Evolutionary conservation across 805 yeast genomes (phyloP).

Genomic region (Nakazawaea ernobii): DNA sequence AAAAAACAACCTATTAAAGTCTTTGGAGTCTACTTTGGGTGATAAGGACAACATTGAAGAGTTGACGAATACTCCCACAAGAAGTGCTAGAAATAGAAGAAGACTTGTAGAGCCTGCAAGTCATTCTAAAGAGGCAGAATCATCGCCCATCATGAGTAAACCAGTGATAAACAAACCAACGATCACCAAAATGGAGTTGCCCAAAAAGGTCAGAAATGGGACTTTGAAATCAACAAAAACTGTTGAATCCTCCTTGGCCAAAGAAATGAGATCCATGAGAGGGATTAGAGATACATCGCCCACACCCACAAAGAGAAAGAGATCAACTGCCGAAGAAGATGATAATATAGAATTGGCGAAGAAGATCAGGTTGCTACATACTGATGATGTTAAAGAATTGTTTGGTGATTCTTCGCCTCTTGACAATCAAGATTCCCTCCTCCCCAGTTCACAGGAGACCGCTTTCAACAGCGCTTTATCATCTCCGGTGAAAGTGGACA

Average conservation of each 20-base stretch:
- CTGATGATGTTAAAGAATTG: not conserved
- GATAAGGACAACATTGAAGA: not conserved
- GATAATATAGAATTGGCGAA: not conserved
- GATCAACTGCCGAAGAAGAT: not conserved
- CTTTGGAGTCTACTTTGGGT: not conserved
- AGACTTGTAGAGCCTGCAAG: not conserved
- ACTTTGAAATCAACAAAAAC: not conserved
- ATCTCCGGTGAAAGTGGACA: not conserved
- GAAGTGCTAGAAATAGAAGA: not conserved
- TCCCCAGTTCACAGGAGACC: not conserved
- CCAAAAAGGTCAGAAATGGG: no score
- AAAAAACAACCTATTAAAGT: not conserved
- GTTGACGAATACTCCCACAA: not conserved
- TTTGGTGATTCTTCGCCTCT: slow-evolving; percentile 2
- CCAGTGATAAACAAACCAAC: no score
- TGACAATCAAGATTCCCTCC: not conserved
- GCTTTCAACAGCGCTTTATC: not conserved
- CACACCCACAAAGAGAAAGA: slow-evolving; percentile 1
- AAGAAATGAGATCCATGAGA: not conserved
- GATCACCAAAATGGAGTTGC: no score
- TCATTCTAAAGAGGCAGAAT: no score
- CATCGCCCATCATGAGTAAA: no score
- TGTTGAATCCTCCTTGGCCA: not conserved
- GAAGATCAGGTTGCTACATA: slow-evolving; percentile 1
- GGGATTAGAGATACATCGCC: slow-evolving; percentile 4